A percentile compares a stretch with the other conserved stretches of the same genome.
Conservation (phyloP, 2,329 filamentous ascomycete genomes). For the Fusarium sp. region DNA sequence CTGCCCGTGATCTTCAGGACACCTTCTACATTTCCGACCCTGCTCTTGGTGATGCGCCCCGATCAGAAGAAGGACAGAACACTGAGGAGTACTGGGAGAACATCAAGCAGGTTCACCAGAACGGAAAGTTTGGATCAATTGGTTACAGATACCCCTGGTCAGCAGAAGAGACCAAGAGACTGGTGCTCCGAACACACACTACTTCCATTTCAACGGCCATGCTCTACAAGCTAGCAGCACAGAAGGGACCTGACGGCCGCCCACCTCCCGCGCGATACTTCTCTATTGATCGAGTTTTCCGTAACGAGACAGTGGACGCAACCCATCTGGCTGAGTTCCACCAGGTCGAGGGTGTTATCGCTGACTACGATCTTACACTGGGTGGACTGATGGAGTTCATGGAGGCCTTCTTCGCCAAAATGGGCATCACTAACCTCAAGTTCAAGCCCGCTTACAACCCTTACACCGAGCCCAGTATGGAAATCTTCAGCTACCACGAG, state of each 20-base stretch:
- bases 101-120: conserved; percentile 85
- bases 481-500: conserved; percentile 96
- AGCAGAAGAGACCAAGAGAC: conserved; percentile 83
- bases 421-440: conserved; percentile 85
- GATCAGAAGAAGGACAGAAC: conserved; percentile 68
- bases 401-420: conserved; percentile 94
- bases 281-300: conserved; percentile 97
- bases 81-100: conserved; percentile 91
- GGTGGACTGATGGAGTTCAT: conserved; percentile 94
- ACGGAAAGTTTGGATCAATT: conserved; percentile 92
- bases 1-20: conserved; percentile 95
- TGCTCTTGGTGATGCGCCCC: conserved; percentile 75
- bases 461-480: conserved; percentile 96
- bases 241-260: conserved; percentile 77
- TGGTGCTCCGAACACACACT: conserved; percentile 96
- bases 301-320: conserved; percentile 96
- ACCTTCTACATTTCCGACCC: conserved; percentile 99
- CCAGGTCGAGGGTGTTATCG: conserved; percentile 98
- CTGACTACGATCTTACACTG: conserved; percentile 91
- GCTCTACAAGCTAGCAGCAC: conserved; percentile 86
- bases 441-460: conserved; percentile 99
- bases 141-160: conserved; percentile 97
- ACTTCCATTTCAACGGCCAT: conserved; percentile 92
- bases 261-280: conserved; percentile 87
- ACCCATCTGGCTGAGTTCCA: conserved; percentile 99